These are phyloP conservation scores for Phytophthora meadii DNA, from an alignment of 352 stramenopile species.

Conservation along the genomic window DNA sequence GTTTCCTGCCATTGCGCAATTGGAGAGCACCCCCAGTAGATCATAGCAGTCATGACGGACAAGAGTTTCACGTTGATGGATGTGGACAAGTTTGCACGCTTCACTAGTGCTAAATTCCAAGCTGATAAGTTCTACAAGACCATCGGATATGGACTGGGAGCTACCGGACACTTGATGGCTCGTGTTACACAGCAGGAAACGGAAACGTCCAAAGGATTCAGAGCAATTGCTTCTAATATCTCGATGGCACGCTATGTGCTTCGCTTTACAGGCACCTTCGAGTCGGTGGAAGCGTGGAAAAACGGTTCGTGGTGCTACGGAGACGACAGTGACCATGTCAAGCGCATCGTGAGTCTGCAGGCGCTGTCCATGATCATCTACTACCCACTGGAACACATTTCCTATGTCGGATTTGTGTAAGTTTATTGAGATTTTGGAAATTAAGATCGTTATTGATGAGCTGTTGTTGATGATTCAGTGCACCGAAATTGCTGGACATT, in stretches of 20 bases:
- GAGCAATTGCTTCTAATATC: conserved; percentile 74
- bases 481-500: conserved; percentile 77
- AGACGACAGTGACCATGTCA: conserved; percentile 72
- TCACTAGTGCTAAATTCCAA: conserved; percentile 61
- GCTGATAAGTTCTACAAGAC: conserved; percentile 89
- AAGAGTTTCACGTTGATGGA: conserved; percentile 45
- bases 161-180: conserved; percentile 61
- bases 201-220: conserved; percentile 61
- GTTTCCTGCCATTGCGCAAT: conserved; percentile 8
- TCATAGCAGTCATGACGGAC: conserved; percentile 15
- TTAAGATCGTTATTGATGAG: conserved; percentile 1
- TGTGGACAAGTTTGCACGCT: conserved; percentile 76
- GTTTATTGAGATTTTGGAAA: conserved; percentile 4
- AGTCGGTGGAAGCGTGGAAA: conserved; percentile 76
- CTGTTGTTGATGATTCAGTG: conserved; percentile 40
- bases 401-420: conserved; percentile 86
- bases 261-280: conserved; percentile 78
- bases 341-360: conserved; percentile 67
- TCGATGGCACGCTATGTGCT: conserved; percentile 82
- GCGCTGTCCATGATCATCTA: conserved; percentile 86
- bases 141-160: conserved; percentile 74
- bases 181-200: conserved; percentile 54
- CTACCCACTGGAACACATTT: conserved; percentile 87
- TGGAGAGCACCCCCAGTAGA: neutral
- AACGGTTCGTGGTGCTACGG: conserved; percentile 82